A percentile compares a stretch with the other conserved stretches of the same genome.
Conservation (phyloP, 2,329 filamentous ascomycete genomes). For the Penicillium sp. region DNA sequence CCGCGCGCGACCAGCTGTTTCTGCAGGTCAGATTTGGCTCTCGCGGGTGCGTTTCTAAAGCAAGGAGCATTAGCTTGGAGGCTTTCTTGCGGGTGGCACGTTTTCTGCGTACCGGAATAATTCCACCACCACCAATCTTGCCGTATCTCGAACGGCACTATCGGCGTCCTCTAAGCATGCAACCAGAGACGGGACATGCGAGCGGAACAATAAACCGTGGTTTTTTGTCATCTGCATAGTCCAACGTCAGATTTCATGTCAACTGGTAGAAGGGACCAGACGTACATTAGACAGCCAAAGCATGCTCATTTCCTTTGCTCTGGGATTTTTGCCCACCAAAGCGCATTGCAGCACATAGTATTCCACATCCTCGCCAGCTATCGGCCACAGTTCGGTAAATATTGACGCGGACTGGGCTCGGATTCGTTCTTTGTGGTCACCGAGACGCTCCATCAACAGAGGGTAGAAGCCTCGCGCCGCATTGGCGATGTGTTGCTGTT, state of each 20-base stretch:
- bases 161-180: slow-evolving; percentile 88
- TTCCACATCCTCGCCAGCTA: slow-evolving; percentile 72
- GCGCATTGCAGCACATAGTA: slow-evolving; percentile 73
- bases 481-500: slow-evolving; percentile 66
- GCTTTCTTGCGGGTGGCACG: neutral
- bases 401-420: slow-evolving; percentile 71
- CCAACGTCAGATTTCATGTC: slow-evolving; percentile 8
- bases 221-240: slow-evolving; percentile 70
- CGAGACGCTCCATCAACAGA: slow-evolving; percentile 77
- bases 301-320: slow-evolving; percentile 81
- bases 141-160: slow-evolving; percentile 77
- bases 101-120: slow-evolving; percentile 67
- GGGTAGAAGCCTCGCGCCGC: slow-evolving; percentile 70
- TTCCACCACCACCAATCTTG: slow-evolving; percentile 79
- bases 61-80: slow-evolving; percentile 8
- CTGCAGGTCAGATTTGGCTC: slow-evolving; percentile 85
- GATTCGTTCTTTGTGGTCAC: slow-evolving; percentile 83
- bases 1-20: slow-evolving; percentile 79
- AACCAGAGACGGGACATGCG: slow-evolving; percentile 79
- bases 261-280: slow-evolving; percentile 8
- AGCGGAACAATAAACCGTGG: slow-evolving; percentile 74
- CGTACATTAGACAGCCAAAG: slow-evolving; percentile 76
- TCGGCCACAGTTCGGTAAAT: slow-evolving; percentile 72
- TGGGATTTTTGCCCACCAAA: slow-evolving; percentile 74
- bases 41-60: slow-evolving; percentile 68